These are phyloP conservation scores for Francoa sonchifolia DNA, from an alignment of 441 rosid species.

Conservation along the genomic window DNA sequence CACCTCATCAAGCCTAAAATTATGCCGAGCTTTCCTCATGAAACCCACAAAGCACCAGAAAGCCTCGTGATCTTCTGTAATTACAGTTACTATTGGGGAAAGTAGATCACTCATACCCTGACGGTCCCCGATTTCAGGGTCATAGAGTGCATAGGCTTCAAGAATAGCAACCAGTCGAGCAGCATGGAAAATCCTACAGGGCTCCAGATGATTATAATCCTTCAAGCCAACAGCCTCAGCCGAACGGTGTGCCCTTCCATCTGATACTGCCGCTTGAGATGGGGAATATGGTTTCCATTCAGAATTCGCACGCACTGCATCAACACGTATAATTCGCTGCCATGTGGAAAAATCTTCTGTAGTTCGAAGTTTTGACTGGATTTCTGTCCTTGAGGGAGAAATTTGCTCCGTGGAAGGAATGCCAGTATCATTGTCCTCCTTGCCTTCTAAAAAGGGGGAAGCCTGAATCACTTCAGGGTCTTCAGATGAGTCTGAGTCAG, in stretches of 20 bases:
- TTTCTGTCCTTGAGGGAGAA: slow-evolving; percentile 25
- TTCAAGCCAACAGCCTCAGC: slow-evolving; percentile 76
- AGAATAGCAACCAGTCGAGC: slow-evolving; percentile 81
- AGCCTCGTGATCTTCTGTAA: slow-evolving; percentile 76
- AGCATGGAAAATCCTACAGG: slow-evolving; percentile 74
- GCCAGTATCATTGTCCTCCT: slow-evolving; percentile 28
- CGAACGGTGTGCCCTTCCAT: slow-evolving; percentile 37
- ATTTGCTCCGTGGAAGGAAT: slow-evolving; percentile 14
- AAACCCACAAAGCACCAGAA: slow-evolving; percentile 95
- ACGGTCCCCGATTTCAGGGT: slow-evolving; percentile 86
- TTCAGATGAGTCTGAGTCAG: slow-evolving; percentile 61
- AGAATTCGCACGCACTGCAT: slow-evolving; percentile 78
- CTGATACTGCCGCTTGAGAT: slow-evolving; percentile 48
- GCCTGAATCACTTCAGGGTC: slow-evolving; percentile 46
- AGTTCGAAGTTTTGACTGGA: slow-evolving; percentile 14
- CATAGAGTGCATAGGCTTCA: slow-evolving; percentile 80
- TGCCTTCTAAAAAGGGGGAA: slow-evolving; percentile 29
- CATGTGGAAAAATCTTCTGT: slow-evolving; percentile 66
- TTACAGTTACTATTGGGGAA: slow-evolving; percentile 66
- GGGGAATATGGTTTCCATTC: slow-evolving; percentile 62
- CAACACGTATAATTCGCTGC: slow-evolving; percentile 85
- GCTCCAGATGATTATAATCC: slow-evolving; percentile 72
- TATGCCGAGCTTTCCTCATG: slow-evolving; percentile 92
- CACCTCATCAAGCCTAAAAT: slow-evolving; percentile 87
- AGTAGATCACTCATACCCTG: slow-evolving; percentile 95